Percentiles rank a stretch among this genome's conserved stretches.
These are phyloP conservation scores for Yamadazyma diddensiae DNA, from an alignment of 1,139 yeast genomes.

Conservation along the genomic window DNA sequence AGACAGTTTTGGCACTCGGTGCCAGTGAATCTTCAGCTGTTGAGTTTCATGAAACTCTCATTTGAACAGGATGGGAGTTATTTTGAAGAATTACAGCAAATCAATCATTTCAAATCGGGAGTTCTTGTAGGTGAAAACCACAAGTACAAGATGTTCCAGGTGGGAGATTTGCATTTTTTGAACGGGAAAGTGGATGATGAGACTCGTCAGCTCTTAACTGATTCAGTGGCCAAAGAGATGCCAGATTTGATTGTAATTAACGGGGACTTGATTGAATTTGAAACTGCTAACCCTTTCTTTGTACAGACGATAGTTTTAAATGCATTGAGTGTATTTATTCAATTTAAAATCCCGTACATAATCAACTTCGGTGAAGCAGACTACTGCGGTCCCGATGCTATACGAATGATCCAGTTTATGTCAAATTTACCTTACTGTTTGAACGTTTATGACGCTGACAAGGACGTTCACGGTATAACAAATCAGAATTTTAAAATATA, in stretches of 20 bases:
- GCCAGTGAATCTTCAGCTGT: conserved; percentile 4
- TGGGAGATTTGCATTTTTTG: conserved; percentile 41
- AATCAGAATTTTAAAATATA: conserved; percentile 31
- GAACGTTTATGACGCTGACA: conserved; percentile 1
- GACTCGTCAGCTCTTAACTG: conserved; percentile 24
- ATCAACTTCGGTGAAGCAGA: conserved; percentile 42
- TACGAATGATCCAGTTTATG: conserved; percentile 18
- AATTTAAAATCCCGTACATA: conserved; percentile 28
- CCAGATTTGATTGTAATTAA: conserved; percentile 40
- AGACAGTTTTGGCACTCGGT: conserved; percentile 7
- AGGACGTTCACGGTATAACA: conserved; percentile 30
- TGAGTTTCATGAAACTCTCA: conserved; percentile 9
- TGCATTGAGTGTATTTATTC: conserved; percentile 34
- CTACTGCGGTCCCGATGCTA: conserved; percentile 9
- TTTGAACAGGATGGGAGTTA: conserved; percentile 3
- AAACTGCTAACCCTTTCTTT: conserved; percentile 4
- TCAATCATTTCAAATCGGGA: conserved; percentile 8
- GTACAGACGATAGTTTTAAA: conserved; percentile 28
- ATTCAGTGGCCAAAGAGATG: conserved; percentile 26
- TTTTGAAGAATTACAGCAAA: conserved; percentile 5
- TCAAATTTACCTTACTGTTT: conserved; percentile 37
- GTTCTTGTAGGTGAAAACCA: not conserved
- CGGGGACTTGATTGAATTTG: conserved; percentile 31
- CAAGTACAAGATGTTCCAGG: conserved; percentile 32
- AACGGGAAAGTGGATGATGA: conserved; percentile 21